Percentiles rank a stretch among this genome's conserved stretches.
These are phyloP conservation scores for Ogataea pini DNA, from an alignment of 805 yeast species.

Conservation along the genomic window DNA sequence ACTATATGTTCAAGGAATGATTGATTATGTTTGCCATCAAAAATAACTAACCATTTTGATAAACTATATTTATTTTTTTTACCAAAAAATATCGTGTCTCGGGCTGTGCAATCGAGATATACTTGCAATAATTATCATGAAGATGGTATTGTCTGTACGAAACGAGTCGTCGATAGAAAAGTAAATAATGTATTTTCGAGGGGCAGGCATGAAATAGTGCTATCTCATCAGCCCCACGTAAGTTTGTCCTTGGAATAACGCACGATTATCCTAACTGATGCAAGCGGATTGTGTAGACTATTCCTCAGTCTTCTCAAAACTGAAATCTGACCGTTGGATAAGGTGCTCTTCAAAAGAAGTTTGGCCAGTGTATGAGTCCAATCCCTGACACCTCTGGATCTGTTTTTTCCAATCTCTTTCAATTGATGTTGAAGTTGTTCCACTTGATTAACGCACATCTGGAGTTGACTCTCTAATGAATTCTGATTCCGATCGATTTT, in stretches of 20 bases:
- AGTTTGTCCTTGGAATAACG: not conserved
- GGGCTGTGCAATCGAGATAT: conserved; percentile 12
- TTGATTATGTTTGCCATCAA: not conserved
- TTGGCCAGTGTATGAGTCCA: conserved; percentile 11
- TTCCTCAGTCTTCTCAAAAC: conserved; percentile 7
- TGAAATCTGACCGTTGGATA: conserved; percentile 14
- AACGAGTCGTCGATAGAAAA: not conserved
- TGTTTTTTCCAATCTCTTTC: not conserved
- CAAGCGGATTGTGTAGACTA: not conserved
- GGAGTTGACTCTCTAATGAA: conserved; percentile 9
- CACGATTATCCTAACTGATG: not conserved
- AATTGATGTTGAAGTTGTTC: conserved; percentile 9
- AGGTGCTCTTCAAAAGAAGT: conserved; percentile 5
- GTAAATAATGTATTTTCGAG: no score
- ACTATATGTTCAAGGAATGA: not conserved
- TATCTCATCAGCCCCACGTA: not conserved
- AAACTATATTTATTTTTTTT: not conserved
- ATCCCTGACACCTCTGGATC: not conserved
- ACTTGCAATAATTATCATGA: not conserved
- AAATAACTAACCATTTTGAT: not conserved
- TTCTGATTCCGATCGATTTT: conserved; percentile 11
- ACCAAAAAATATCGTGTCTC: not conserved
- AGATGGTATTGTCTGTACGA: not conserved
- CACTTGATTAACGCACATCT: conserved; percentile 8
- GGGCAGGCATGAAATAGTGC: no score